Evolutionary conservation across 2,329 filamentous ascomycete genomes (phyloP).

Genomic region (Whalleya microplaca): DNA sequence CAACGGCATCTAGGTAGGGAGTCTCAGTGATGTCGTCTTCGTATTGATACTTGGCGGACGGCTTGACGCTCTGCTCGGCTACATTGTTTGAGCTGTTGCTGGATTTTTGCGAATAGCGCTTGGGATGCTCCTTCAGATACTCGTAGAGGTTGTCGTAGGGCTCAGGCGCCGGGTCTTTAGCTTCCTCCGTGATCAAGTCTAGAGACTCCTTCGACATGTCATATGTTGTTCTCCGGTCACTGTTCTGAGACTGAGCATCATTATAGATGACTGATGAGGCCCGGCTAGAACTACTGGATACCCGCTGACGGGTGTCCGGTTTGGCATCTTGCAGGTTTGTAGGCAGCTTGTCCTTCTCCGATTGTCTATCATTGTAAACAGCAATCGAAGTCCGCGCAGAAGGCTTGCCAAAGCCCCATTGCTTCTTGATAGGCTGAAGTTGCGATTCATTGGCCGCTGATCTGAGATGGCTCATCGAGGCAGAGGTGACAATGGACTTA

Average conservation of each 20-base stretch:
- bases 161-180: not conserved
- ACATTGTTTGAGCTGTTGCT: not conserved
- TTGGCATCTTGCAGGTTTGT: not conserved
- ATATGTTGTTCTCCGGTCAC: not conserved
- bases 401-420: conserved; percentile 12
- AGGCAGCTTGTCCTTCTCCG: conserved; percentile 10
- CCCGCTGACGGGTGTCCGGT: not conserved
- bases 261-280: conserved; percentile 1
- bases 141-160: not conserved
- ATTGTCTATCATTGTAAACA: conserved; percentile 34
- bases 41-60: conserved; percentile 2
- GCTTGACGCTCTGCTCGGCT: not conserved
- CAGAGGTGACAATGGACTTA: conserved; percentile 28
- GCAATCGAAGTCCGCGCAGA: conserved; percentile 10
- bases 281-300: not conserved
- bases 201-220: not conserved
- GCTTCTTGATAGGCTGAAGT: conserved; percentile 6
- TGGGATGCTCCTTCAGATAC: conserved; percentile 2
- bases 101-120: not conserved
- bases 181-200: not conserved
- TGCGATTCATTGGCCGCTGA: conserved; percentile 2
- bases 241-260: not conserved
- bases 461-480: conserved; percentile 28
- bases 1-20: conserved; percentile 50
- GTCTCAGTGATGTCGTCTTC: conserved; percentile 45